Conservation (phyloP, 148 eudicot genomes). For the Fagopyrum homotropicum region DNA sequence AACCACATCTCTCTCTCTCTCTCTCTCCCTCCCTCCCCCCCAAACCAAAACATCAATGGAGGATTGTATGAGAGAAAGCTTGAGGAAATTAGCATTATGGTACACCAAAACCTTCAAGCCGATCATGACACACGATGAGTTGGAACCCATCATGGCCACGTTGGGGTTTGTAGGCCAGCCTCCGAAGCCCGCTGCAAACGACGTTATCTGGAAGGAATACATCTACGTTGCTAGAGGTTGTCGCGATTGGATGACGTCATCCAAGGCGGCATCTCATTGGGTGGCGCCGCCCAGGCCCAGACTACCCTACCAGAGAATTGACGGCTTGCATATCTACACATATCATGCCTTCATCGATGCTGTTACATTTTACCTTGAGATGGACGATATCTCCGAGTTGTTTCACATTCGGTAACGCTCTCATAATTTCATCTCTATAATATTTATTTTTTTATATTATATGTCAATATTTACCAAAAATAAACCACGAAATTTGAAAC, state of each 20-base stretch:
- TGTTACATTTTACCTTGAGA: constrained; percentile 30
- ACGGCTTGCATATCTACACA: constrained; percentile 46
- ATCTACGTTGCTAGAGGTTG: constrained; percentile 12
- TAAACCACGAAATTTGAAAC: too few species aligned
- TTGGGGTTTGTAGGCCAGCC: constrained; percentile 34
- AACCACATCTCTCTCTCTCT: neutral
- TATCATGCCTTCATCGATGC: constrained; percentile 52
- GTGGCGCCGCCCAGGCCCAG: constrained; percentile 24
- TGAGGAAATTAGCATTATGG: constrained; percentile 47
- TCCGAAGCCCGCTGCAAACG: constrained; percentile 16
- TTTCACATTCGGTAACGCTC: constrained; percentile 44
- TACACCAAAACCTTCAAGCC: constrained; percentile 43
- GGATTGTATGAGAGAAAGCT: constrained; percentile 16
- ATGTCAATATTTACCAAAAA: too few species aligned
- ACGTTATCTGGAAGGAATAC: constrained; percentile 42
- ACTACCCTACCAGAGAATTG: constrained; percentile 44
- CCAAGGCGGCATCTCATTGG: neutral
- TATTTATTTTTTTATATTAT: neutral
- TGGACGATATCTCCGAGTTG: constrained; percentile 32
- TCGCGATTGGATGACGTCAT: neutral
- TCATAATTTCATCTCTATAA: neutral
- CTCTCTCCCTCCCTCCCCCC: too few species aligned
- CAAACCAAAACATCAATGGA: constrained; percentile 11
- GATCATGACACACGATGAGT: constrained; percentile 48
- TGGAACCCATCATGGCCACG: constrained; percentile 40